Conservation (phyloP, 2,329 filamentous ascomycete genomes). For the Monosporascus sp. region DNA sequence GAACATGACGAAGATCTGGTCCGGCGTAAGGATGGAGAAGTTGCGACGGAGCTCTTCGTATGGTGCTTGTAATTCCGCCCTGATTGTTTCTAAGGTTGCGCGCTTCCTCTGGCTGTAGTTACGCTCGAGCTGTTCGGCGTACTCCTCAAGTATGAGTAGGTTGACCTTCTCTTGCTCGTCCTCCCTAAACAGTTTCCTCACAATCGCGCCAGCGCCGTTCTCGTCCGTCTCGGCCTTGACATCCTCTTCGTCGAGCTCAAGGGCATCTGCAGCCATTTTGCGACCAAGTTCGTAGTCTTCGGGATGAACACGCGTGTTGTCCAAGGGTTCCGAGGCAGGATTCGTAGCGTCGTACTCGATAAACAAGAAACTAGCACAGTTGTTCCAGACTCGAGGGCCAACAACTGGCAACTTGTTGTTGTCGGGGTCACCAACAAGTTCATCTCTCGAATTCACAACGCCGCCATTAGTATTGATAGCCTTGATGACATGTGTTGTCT, state of each 20-base stretch:
- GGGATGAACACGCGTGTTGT: constrained; percentile 94
- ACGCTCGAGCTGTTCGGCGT: constrained; percentile 88
- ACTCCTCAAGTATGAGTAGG: constrained; percentile 92
- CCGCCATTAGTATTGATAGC: constrained; percentile 90
- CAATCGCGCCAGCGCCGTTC: constrained; percentile 82
- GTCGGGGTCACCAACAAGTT: constrained; percentile 84
- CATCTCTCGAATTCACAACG: constrained; percentile 74
- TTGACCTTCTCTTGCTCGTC: constrained; percentile 93
- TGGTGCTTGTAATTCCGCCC: constrained; percentile 83
- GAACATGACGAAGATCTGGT: constrained; percentile 93
- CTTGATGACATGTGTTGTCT: constrained; percentile 80
- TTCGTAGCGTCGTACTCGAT: constrained; percentile 84
- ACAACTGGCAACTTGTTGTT: constrained; percentile 74
- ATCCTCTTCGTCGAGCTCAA: constrained; percentile 96
- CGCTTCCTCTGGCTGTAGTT: constrained; percentile 94
- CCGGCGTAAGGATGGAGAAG: constrained; percentile 64
- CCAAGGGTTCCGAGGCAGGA: constrained; percentile 80
- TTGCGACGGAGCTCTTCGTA: constrained; percentile 90
- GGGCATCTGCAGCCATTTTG: constrained; percentile 96
- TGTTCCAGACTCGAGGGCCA: constrained; percentile 88
- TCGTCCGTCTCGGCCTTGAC: constrained; percentile 92
- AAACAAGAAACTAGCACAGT: constrained; percentile 92
- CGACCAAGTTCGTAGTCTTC: constrained; percentile 97
- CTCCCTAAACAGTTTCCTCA: constrained; percentile 91
- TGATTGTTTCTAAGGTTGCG: constrained; percentile 92